Percentiles rank a stretch among this genome's conserved stretches.
These are phyloP conservation scores for Polytrichum commune DNA, from an alignment of 225 moss, liverwort and hornwort genomes.

Conservation along the genomic window DNA sequence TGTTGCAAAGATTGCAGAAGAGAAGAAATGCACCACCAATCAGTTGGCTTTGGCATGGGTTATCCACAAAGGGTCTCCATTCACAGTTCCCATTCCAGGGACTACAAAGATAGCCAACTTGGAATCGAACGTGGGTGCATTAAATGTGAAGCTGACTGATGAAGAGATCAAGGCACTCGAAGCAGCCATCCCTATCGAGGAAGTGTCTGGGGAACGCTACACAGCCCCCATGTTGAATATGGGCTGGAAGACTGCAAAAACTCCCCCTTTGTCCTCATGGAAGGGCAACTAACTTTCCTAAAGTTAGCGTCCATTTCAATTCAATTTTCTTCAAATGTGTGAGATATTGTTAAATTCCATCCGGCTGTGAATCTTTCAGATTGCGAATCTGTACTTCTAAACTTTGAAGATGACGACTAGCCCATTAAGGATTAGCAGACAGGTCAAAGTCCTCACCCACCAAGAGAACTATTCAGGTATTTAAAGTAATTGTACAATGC, in stretches of 20 bases:
- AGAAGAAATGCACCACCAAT: constrained; percentile 48
- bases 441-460: too few species aligned
- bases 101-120: constrained; percentile 70
- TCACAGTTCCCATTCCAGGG: constrained; percentile 68
- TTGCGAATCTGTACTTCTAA: too few species aligned
- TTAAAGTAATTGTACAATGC: too few species aligned
- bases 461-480: too few species aligned
- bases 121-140: constrained; percentile 62
- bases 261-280: constrained; percentile 70
- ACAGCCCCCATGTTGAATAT: neutral
- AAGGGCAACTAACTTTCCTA: constrained; percentile 8
- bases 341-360: too few species aligned
- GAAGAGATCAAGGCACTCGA: constrained; percentile 64
- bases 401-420: too few species aligned
- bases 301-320: too few species aligned
- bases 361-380: too few species aligned
- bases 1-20: constrained; percentile 50
- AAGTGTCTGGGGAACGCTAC: constrained; percentile 50
- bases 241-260: constrained; percentile 19
- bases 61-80: constrained; percentile 50
- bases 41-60: constrained; percentile 81
- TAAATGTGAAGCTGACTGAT: constrained; percentile 34
- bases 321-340: too few species aligned
- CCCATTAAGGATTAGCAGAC: too few species aligned
- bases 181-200: constrained; percentile 52